Conservation (phyloP, 352 stramenopile genomes). For the Pythium dissotocum region DNA sequence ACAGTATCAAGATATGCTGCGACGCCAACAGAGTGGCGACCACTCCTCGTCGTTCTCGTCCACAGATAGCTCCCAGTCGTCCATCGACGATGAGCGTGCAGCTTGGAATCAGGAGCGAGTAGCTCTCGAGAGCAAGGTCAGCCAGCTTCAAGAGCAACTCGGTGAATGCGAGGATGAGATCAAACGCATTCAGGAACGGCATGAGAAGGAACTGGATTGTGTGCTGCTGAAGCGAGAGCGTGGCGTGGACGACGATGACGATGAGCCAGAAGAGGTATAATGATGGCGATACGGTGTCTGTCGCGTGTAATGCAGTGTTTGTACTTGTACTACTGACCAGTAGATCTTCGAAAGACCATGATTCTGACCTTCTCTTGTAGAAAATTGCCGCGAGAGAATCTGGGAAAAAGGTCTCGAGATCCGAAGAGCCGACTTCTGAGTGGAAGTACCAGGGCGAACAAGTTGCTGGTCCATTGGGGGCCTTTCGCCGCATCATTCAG, state of each 20-base stretch:
- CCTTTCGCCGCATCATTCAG: too few relatives aligned
- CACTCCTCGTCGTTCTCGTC: constrained; percentile 36
- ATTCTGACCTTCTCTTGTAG: too few relatives aligned
- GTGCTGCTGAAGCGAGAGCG: constrained; percentile 17
- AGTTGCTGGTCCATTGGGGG: too few relatives aligned
- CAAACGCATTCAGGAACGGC: constrained; percentile 63
- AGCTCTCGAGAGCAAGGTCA: constrained; percentile 57
- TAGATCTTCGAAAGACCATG: too few relatives aligned
- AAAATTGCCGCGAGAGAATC: too few relatives aligned
- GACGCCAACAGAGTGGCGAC: constrained; percentile 32
- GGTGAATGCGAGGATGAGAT: constrained; percentile 86
- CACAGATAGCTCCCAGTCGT: constrained; percentile 13
- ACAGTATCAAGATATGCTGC: constrained; percentile 51
- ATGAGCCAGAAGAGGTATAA: constrained; percentile 16
- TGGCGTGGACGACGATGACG: neutral
- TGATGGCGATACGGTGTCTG: constrained; percentile 3
- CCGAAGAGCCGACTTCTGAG: too few relatives aligned
- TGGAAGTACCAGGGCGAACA: too few relatives aligned
- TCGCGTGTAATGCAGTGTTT: neutral
- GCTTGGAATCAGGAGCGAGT: constrained; percentile 49
- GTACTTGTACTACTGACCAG: neutral
- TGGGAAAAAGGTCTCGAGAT: too few relatives aligned
- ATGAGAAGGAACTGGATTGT: constrained; percentile 33
- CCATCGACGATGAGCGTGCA: constrained; percentile 30
- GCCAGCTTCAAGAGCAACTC: constrained; percentile 65